phyloP scores from a whole-genome alignment of 352 stramenopile genomes.

The Saprolegnia diclina region DNA sequence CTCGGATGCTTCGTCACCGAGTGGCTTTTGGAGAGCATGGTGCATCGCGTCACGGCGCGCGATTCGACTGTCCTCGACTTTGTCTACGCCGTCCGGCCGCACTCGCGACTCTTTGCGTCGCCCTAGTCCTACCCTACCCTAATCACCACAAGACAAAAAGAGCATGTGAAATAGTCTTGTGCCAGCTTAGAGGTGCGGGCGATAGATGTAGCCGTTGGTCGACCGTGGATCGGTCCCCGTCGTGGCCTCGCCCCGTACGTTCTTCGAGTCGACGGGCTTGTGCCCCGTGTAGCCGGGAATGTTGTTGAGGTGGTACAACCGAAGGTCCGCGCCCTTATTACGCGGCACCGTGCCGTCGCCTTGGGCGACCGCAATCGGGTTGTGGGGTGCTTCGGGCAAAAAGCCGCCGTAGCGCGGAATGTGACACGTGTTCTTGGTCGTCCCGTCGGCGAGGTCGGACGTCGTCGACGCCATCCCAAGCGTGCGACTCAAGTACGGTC shows the following conservation, averaged over 20 bases:
- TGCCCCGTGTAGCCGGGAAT: conserved; percentile 78
- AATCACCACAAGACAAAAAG: background rate
- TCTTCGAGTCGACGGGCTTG: conserved; percentile 67
- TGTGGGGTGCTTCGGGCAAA: conserved; percentile 52
- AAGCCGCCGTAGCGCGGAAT: conserved; percentile 76
- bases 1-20: background rate
- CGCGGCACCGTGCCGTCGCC: conserved; percentile 42
- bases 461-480: conserved; percentile 76
- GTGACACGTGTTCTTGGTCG: conserved; percentile 67
- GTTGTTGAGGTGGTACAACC: conserved; percentile 78
- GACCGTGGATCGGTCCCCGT: conserved; percentile 52
- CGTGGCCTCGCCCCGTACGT: conserved; percentile 67
- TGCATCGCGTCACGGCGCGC: background rate
- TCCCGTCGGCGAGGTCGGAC: conserved; percentile 60
- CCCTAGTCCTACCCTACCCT: background rate
- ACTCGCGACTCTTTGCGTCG: no score
- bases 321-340: conserved; percentile 40
- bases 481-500: conserved; percentile 60
- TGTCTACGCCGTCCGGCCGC: background rate
- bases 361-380: conserved; percentile 49
- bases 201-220: conserved; percentile 58
- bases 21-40: background rate
- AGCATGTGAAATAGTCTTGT: background rate
- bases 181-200: conserved; percentile 40
- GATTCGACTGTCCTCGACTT: background rate